A percentile compares a stretch with the other conserved stretches of the same genome.
These are phyloP conservation scores for Luffa aegyptiaca DNA, from an alignment of 306 rosid species.

Conservation along the genomic window DNA sequence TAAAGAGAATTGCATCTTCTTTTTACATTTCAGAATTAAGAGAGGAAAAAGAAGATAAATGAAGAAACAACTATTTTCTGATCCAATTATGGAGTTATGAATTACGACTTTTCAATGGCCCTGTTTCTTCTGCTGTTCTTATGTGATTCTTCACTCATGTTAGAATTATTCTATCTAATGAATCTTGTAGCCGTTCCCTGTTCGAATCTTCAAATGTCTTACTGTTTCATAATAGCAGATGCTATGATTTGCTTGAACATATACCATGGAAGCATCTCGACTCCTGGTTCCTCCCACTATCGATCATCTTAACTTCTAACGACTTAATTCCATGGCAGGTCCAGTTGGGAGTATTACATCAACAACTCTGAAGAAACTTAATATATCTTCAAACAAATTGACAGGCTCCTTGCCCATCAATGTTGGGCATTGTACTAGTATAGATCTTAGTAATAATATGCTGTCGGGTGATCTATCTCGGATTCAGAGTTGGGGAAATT, in stretches of 20 bases:
- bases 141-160: neutral
- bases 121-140: neutral
- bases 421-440: slow-evolving; percentile 45
- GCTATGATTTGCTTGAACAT: neutral
- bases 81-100: neutral
- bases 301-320: neutral
- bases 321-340: slow-evolving; percentile 39
- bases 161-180: neutral
- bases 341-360: slow-evolving; percentile 61
- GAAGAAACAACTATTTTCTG: neutral
- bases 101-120: neutral
- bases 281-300: neutral
- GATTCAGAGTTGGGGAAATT: slow-evolving; percentile 65
- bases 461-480: slow-evolving; percentile 51
- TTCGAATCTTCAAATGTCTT: neutral
- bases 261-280: neutral
- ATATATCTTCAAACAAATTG: slow-evolving; percentile 60
- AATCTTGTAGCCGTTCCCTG: neutral
- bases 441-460: slow-evolving; percentile 67
- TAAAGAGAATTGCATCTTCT: neutral
- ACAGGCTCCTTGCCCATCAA: slow-evolving; percentile 61
- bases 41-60: neutral
- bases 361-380: slow-evolving; percentile 55
- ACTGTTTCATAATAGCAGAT: neutral
- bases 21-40: neutral